Evolutionary conservation across 1,284 basidiomycete genomes (phyloP), one percentile per base, ranked within the genome.

Genomic region (Melanopsichium pennsylvanicum): DNA sequence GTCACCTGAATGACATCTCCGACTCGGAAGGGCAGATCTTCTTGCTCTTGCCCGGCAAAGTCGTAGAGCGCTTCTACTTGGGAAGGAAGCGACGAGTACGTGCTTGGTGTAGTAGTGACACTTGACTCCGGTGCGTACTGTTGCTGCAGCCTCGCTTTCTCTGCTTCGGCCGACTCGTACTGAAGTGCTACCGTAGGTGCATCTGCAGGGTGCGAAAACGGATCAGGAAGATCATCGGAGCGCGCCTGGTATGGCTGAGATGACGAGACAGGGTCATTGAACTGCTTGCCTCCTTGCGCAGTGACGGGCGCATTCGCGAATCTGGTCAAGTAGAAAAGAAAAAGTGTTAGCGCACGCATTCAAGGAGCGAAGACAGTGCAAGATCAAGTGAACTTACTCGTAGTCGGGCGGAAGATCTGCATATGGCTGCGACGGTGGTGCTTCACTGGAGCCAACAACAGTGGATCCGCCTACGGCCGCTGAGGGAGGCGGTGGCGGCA

Each of bases 351-450:
- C 18, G 13, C 3, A 7, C 10, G n/a, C 22, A n/a, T 8, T 9
- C 3, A 5, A n/a, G 13, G 15, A 27, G 15, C 21, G 13, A 16
- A 15, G 21, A 5, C 12, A 22, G 22, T 3, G 13, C 16, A 15
- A 16, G 19, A 9, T 23, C 7, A 7, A 18, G 2, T 31, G 10
- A 36, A 56, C 52, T 48, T 37, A 56, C 45, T 70, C 60, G 25
- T 70, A 70, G 45, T 64, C 67, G n/a, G 67, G 67, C 4, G 67
- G 67, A 2, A 70, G 67, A 13, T 70, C 60, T 2, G 22, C 26
- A n/a, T 70, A 60, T 1, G 60, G 27, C n/a, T 48, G 52, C 4
- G 48, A n/a, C 3, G 34, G 25, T 0, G 18, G 37, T 10, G n/a
- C 19, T 6, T 26, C 18, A 12, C 22, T n/a, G 3, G 33, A 23